Base-by-base conservation (phyloP, 2,329 filamentous ascomycete species). In the Ascochyta koolunga region DNA sequence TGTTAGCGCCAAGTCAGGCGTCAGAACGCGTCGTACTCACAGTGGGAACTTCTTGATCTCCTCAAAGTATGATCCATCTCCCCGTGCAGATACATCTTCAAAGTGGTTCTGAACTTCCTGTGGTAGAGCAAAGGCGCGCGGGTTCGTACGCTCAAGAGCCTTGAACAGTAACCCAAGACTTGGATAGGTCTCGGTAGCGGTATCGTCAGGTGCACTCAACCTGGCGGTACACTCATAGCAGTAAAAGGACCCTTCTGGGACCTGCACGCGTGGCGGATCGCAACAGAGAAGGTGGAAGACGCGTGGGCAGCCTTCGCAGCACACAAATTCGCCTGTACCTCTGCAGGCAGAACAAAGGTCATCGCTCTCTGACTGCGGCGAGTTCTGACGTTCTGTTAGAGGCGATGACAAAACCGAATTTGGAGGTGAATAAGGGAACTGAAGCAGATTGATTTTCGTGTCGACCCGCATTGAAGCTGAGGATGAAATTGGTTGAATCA, bases 221-320 rank as follows among this genome's bases (percentile, higher is more conserved):
- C 64, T 65, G 19, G 64, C 54, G 22, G 56, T 59, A 60, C 71
- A 74, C 42, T 71, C 70, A 66, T 90, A 89, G 77, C 93, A 98
- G 74, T 84, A 95, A 90, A 92, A 98, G 15, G 66, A 65, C 8
- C 68, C 71, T 29, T 69, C 66, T 31, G 71, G 70, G 49, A 70
- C 65, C 29, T 67, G 58, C 22, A 61, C 48, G 47, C 67, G 80
- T 33, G 91, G 89, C 58, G 93, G 92, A 74, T 96, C 89, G 62
- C 95, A 86, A 73, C 95, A 98, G 55, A 85, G 83, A 72, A 95
- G 91, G 76, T 98, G 95, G 76, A 96, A 97, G 5, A 93, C 91
- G 62, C 91, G 86, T 56, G 88, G 85, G 77, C 95, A 99, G 59
- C 89, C 90, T 78, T 98, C 95, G 76, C 95, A 99, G 77, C 93